A percentile compares a stretch with the other conserved stretches of the same genome.
These are phyloP conservation scores for Argentina anserina DNA, from an alignment of 306 rosid genomes.

Conservation along the genomic window DNA sequence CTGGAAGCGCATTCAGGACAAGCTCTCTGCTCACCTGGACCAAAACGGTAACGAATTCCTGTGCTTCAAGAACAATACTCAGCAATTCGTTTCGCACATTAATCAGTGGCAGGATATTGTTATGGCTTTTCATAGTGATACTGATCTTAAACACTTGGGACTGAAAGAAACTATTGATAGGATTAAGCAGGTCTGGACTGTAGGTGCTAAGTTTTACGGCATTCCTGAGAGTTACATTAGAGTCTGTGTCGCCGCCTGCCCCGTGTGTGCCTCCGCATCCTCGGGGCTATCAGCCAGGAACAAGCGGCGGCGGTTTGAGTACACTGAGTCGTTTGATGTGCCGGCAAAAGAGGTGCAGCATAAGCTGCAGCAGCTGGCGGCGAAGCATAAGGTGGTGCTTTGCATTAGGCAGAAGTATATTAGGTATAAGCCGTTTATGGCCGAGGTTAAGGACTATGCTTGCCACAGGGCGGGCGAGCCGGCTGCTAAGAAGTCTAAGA, in stretches of 20 bases:
- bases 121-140: constrained; percentile 69
- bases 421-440: constrained; percentile 98
- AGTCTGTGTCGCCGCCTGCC: constrained; percentile 83
- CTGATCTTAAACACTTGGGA: constrained; percentile 74
- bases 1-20: constrained; percentile 97
- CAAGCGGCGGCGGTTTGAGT: constrained; percentile 87
- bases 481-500: constrained; percentile 65
- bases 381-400: constrained; percentile 90
- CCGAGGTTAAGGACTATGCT: constrained; percentile 98
- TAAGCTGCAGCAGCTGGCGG: constrained; percentile 80
- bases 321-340: constrained; percentile 82
- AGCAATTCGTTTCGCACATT: constrained; percentile 81
- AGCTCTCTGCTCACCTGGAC: constrained; percentile 61
- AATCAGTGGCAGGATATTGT: constrained; percentile 94
- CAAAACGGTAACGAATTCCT: constrained; percentile 62
- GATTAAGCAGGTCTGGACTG: constrained; percentile 93
- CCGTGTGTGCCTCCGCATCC: constrained; percentile 50
- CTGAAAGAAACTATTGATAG: constrained; percentile 83
- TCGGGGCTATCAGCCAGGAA: constrained; percentile 49
- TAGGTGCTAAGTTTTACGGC: constrained; percentile 95
- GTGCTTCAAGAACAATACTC: constrained; percentile 88
- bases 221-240: constrained; percentile 92
- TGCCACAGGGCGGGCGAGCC: constrained; percentile 98
- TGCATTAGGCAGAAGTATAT: constrained; percentile 97
- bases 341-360: constrained; percentile 88